phyloP scores from a whole-genome alignment of 257 asterid genomes.

The Penstemon eatonii region DNA sequence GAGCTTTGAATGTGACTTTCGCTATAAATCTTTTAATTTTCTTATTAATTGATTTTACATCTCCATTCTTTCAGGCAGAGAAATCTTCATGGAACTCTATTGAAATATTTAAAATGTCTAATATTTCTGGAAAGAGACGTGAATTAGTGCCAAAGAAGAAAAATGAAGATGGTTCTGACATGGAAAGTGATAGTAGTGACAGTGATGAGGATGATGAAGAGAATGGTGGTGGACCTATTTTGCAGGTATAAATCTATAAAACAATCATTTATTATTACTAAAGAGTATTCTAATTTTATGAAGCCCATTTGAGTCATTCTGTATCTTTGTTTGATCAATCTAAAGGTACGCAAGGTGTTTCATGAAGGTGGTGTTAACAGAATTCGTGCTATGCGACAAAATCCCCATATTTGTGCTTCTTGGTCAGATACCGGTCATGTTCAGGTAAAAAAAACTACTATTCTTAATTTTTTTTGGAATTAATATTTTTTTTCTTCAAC shows the following conservation, averaged over 20 bases:
- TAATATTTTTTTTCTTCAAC: background rate
- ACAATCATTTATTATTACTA: background rate
- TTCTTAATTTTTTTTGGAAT: too few species aligned
- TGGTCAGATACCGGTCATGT: slow-evolving; percentile 88
- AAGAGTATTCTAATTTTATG: slow-evolving; percentile 5
- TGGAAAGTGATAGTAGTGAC: slow-evolving; percentile 82
- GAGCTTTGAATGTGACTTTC: slow-evolving; percentile 21
- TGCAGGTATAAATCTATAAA: slow-evolving; percentile 48
- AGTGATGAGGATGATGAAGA: slow-evolving; percentile 76
- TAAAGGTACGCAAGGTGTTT: slow-evolving; percentile 62
- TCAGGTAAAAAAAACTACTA: slow-evolving; percentile 50
- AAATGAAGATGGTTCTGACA: slow-evolving; percentile 56
- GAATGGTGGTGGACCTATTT: slow-evolving; percentile 59
- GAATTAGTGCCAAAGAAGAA: slow-evolving; percentile 58
- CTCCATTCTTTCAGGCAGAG: slow-evolving; percentile 59
- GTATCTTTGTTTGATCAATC: slow-evolving; percentile 26
- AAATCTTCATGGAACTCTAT: slow-evolving; percentile 67
- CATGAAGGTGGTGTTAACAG: slow-evolving; percentile 90
- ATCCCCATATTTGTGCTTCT: slow-evolving; percentile 87
- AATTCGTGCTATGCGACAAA: slow-evolving; percentile 88
- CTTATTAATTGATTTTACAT: slow-evolving; percentile 6
- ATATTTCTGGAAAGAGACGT: slow-evolving; percentile 85
- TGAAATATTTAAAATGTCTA: slow-evolving; percentile 67
- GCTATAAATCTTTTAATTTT: background rate
- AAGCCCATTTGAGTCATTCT: background rate